Base-by-base conservation (phyloP, 371 early-diverging fungal species). In the Mortierella sp. region DNA sequence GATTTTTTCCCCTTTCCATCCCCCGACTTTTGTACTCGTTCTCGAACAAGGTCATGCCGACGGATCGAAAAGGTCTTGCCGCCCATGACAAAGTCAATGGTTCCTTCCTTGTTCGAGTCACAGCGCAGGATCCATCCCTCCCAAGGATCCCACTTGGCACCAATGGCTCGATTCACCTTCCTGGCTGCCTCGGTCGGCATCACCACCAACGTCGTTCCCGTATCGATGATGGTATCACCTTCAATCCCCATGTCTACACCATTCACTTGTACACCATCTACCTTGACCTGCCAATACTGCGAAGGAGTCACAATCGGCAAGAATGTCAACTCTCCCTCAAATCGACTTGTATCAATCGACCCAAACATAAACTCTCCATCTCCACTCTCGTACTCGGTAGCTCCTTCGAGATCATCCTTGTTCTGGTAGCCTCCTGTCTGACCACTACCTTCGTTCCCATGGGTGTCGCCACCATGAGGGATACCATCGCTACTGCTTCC, bases 271-370 rank as follows among this genome's bases (percentile, higher is more conserved):
- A 64, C 56, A 0, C 70, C 65, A 12, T 76, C 71, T 0, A 76
- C 68, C 7, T 63, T 58, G 26, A 71, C 62, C 47, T 76, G 76
- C 76, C 76, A 76, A 18, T 63, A 71, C 57, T 71, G 60, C 9
- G 37, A 37, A 14, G 58, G 53, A 47, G 67, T 57, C 2, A 70
- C 70, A 43, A 76, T 71, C 0, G 84, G 82, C 25, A 87, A 66
- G 56, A 81, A 87, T 9, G 79, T 75, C 21, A 88, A 52, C 12
- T 84, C 83, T 0, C 87, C 88, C 59, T 81, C 72, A 55, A 71
- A 76, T 14, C 76, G 67, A 18, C 52, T 62, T 7, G 64, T 57
- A 25, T 76, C 76, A 29, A 76, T 71, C 12, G 76, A 71, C n/a
- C 76, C 76, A 64, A 76, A 76, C 2, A 71, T 60, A 44, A 71